These are phyloP conservation scores for Mariannaea sp. DNA, from an alignment of 2,329 filamentous ascomycete species.

Conservation along the genomic window DNA sequence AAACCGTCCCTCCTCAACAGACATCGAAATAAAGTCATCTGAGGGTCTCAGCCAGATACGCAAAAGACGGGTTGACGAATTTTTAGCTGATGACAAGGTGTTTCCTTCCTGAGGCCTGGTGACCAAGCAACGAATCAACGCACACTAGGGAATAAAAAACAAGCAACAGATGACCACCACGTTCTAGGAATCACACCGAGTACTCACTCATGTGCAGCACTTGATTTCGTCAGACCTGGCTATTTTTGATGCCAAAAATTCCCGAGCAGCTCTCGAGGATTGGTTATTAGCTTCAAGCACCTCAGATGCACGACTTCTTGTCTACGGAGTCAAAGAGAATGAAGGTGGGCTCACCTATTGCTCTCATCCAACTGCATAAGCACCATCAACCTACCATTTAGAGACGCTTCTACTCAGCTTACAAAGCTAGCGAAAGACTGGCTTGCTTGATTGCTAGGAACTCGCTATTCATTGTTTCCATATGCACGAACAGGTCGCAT, in stretches of 20 bases:
- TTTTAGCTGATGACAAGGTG: conserved; percentile 33
- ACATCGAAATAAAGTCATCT: conserved; percentile 15
- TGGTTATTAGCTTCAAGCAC: conserved; percentile 55
- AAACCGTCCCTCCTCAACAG: background rate
- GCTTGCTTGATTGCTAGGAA: conserved; percentile 42
- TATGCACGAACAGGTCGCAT: conserved; percentile 39
- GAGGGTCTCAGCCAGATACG: conserved; percentile 24
- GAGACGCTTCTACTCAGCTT: conserved; percentile 51
- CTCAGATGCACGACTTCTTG: conserved; percentile 57
- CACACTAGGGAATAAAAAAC: no score
- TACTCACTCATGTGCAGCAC: conserved; percentile 36
- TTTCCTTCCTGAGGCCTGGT: conserved; percentile 28
- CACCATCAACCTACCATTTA: conserved; percentile 52
- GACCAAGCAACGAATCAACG: background rate
- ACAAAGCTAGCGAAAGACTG: conserved; percentile 50
- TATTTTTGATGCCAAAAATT: no score
- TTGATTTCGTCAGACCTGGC: conserved; percentile 26
- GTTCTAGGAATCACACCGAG: conserved; percentile 30
- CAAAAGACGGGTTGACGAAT: conserved; percentile 36
- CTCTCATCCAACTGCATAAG: conserved; percentile 49
- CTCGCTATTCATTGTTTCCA: conserved; percentile 22
- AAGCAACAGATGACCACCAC: no score
- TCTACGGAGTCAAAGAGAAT: conserved; percentile 52
- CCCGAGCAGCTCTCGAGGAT: conserved; percentile 53
- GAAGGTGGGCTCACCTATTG: conserved; percentile 53